A percentile compares a stretch with the other conserved stretches of the same genome.
phyloP scores from a whole-genome alignment of 768 basidiomycete species.

The Lentinula raphanica region DNA sequence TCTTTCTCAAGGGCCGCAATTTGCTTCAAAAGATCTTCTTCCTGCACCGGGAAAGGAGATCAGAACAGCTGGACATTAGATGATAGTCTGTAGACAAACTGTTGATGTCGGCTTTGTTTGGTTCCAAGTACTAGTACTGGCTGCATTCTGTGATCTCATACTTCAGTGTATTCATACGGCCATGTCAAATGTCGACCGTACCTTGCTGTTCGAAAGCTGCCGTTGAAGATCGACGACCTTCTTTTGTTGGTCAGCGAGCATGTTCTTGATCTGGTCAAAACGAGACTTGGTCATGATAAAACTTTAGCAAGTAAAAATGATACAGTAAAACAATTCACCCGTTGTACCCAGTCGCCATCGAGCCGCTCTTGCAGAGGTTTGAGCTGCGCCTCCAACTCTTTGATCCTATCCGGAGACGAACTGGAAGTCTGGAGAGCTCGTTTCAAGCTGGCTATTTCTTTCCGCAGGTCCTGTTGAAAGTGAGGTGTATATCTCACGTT shows the following conservation, averaged over 20 bases:
- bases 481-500: no score
- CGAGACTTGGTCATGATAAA: not conserved
- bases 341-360: not conserved
- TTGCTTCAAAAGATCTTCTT: not conserved
- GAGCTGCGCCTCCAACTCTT: not conserved
- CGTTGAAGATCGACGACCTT: not conserved
- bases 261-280: not conserved
- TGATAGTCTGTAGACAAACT: not conserved
- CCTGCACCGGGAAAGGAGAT: not conserved
- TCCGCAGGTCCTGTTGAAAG: no score
- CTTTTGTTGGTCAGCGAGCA: not conserved
- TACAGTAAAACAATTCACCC: not conserved
- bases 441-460: no score
- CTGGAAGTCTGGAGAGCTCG: no score
- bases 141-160: not conserved
- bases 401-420: not conserved
- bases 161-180: not conserved
- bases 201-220: not conserved
- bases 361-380: not conserved
- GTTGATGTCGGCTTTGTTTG: not conserved
- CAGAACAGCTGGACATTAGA: not conserved
- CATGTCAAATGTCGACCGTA: not conserved
- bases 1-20: not conserved
- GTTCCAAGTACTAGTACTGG: not conserved
- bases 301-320: not conserved